Percentiles rank a stretch among this genome's conserved stretches.
These are phyloP conservation scores for Mycena rosella DNA, from an alignment of 768 basidiomycete genomes.

Conservation along the genomic window DNA sequence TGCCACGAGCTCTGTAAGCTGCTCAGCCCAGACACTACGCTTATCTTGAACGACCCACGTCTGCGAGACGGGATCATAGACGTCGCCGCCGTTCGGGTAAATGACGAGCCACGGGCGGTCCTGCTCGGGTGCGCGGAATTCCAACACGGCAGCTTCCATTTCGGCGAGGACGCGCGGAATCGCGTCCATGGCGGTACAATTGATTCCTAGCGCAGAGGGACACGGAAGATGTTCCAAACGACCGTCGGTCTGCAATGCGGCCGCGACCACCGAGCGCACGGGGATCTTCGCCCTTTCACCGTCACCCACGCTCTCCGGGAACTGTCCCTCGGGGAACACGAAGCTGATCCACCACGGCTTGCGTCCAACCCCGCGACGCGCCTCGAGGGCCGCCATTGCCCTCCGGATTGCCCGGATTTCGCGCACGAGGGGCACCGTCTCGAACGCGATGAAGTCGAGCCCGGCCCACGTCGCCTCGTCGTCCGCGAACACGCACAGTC, in stretches of 20 bases:
- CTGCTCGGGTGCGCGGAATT: slow-evolving; percentile 24
- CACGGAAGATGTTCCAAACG: slow-evolving; percentile 43
- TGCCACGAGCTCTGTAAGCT: slow-evolving; percentile 15
- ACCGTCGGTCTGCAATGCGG: slow-evolving; percentile 56
- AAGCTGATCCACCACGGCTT: slow-evolving; percentile 86
- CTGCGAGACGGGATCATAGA: slow-evolving; percentile 61
- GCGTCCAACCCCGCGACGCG: slow-evolving; percentile 30
- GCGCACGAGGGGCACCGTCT: slow-evolving; percentile 77
- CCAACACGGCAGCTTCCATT: slow-evolving; percentile 46
- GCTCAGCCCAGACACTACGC: slow-evolving; percentile 21
- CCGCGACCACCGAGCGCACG: slow-evolving; percentile 57
- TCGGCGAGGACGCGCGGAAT: slow-evolving; percentile 55
- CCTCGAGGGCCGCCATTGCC: slow-evolving; percentile 62
- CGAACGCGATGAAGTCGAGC: slow-evolving; percentile 79
- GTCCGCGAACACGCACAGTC: slow-evolving; percentile 66
- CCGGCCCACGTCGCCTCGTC: slow-evolving; percentile 64
- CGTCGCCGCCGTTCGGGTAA: slow-evolving; percentile 79
- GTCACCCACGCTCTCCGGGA: slow-evolving; percentile 53
- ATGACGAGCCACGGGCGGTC: slow-evolving; percentile 68
- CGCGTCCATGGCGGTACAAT: slow-evolving; percentile 71
- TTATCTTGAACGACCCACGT: slow-evolving; percentile 53
- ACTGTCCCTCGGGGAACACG: slow-evolving; percentile 67
- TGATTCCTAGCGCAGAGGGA: slow-evolving; percentile 77
- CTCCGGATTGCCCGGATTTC: slow-evolving; percentile 76
- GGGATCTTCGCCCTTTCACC: slow-evolving; percentile 36